A percentile compares a stretch with the other conserved stretches of the same genome.
phyloP scores from a whole-genome alignment of 2,329 filamentous ascomycete genomes.

The Fusarium citri region DNA sequence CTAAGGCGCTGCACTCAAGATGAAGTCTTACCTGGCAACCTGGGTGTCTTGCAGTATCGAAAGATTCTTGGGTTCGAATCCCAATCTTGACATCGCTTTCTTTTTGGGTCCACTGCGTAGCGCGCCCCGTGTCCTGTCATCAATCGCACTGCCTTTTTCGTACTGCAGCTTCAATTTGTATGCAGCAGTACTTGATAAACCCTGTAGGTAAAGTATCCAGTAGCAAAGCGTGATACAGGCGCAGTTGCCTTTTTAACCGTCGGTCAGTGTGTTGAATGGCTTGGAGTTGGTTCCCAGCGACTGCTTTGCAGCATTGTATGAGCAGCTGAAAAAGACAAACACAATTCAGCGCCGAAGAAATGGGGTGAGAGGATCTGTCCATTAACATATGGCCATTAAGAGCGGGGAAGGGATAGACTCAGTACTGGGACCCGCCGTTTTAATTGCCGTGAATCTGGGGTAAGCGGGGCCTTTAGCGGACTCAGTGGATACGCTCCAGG shows the following conservation, averaged over 20 bases:
- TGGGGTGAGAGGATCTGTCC: background rate
- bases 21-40: accelerated
- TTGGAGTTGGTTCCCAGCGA: background rate
- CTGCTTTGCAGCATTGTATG: background rate
- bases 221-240: background rate
- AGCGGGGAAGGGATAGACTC: conserved; percentile 17
- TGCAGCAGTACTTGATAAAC: background rate
- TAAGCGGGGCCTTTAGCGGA: conserved; percentile 32
- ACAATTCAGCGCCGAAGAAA: background rate
- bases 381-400: conserved; percentile 1
- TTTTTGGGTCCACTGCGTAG: background rate
- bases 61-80: conserved; percentile 23
- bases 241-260: background rate
- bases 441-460: conserved; percentile 38
- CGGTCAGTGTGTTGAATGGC: background rate
- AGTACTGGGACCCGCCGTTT: conserved; percentile 10
- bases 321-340: background rate
- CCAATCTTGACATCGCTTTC: background rate
- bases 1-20: conserved; percentile 4
- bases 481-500: conserved; percentile 32
- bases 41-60: background rate
- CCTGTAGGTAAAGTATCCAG: background rate
- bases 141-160: background rate
- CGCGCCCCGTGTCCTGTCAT: background rate
- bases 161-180: background rate